Evolutionary conservation across 2,329 filamentous ascomycete genomes (phyloP), one percentile per base, ranked within the genome.

Genomic region (Rutstroemia sp.): DNA sequence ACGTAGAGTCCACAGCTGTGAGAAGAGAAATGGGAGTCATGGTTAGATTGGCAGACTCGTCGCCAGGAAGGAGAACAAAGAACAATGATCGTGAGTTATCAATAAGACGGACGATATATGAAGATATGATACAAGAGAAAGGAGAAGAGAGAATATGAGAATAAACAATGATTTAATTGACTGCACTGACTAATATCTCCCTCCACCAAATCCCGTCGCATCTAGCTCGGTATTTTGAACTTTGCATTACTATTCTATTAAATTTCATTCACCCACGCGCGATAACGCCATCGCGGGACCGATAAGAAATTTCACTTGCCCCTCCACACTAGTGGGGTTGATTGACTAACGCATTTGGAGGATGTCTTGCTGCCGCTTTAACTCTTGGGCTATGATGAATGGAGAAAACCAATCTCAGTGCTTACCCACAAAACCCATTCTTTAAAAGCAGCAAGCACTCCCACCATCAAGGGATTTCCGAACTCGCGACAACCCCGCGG

Each of bases 1-100:
- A 79, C 51, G 78, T 78, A 67, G 83, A 86, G 69, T 91, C 84
- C 62, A 87, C 78, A 49, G 88, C 84, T 47, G 88, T 86, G 48
- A 95, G 82, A 51, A 95, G 77, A 3, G 85, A 76, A 49, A 61
- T 51, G 4, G 50, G 50, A 17, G 54, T 58, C 64, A 67, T 67
- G 8, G 38, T 46, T 25, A 23, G n/a, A 3, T 34, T 14, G 21
- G n/a, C 9, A 14, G 21, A 23, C 23, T 44, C 19, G 42, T 21
- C 16, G 10, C 8, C 4, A 14, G 2, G 5, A n/a, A 25, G 3
- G 5, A 6, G 36, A 49, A 27, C 8, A 27, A 38, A 34, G 6
- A 34, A 16, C 12, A 44, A 36, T 27, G 10, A 23, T 47, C 16
- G 10, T 53, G 27, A 9, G 21, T 21, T 21, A 46, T 25, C 10